Conservation (phyloP, 352 stramenopile genomes). For the Globisporangium rhizosaccharum region DNA sequence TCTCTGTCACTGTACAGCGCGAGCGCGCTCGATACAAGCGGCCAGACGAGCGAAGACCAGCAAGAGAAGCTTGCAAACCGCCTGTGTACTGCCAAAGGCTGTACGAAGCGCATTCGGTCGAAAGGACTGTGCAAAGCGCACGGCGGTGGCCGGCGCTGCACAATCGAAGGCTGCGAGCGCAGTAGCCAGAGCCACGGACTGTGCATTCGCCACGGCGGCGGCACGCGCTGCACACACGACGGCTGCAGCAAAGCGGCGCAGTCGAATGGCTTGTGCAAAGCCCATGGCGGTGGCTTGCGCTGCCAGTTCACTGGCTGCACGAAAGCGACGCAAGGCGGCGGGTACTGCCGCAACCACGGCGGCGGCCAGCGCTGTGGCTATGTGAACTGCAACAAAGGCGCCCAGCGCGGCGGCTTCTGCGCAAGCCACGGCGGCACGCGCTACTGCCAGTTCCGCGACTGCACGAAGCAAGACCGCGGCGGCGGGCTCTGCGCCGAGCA, state of each 20-base stretch:
- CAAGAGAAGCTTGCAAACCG: conserved; percentile 10
- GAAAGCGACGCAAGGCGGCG: conserved; percentile 11
- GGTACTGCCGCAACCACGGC: conserved; percentile 12
- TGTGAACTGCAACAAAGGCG: conserved; percentile 10
- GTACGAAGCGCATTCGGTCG: conserved; percentile 10
- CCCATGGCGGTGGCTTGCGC: conserved; percentile 12
- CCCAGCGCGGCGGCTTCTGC: conserved; percentile 13
- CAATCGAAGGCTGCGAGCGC: conserved; percentile 5
- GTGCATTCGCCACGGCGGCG: conserved; percentile 16
- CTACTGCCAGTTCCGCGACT: conserved; percentile 29
- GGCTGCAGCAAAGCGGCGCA: conserved; percentile 11
- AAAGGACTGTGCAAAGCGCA: conserved; percentile 14
- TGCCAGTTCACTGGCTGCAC: conserved; percentile 8
- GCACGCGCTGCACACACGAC: conserved; percentile 7
- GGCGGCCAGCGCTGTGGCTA: conserved; percentile 10
- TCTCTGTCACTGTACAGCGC: not conserved
- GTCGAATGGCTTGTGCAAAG: conserved; percentile 15
- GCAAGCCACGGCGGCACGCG: conserved; percentile 11
- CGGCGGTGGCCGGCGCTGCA: conserved; percentile 10
- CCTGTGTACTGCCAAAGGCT: conserved; percentile 4
- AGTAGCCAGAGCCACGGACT: conserved; percentile 13
- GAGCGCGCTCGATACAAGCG: not conserved
- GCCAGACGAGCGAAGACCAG: conserved; percentile 2
- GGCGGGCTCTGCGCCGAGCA: conserved; percentile 85
- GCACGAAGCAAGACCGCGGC: conserved; percentile 85